These are phyloP conservation scores for Metarhizium sp. DNA, from an alignment of 2,329 filamentous ascomycete species.

Conservation along the genomic window DNA sequence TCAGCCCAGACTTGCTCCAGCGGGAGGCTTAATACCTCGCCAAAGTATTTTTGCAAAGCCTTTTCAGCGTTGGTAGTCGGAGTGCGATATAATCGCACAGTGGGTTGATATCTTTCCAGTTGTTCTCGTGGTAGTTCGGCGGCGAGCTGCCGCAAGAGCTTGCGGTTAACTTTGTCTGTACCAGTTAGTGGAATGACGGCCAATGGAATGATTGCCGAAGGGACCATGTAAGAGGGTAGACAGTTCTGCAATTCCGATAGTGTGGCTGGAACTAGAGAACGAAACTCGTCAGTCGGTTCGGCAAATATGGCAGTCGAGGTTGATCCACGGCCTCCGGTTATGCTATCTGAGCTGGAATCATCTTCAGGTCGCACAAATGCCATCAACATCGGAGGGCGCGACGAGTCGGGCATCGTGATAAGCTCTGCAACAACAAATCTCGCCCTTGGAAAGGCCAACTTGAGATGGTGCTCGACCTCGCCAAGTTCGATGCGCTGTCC, in stretches of 20 bases:
- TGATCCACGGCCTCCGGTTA: not conserved
- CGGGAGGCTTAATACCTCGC: not conserved
- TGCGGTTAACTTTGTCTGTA: not conserved
- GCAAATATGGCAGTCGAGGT: not conserved
- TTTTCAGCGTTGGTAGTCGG: not conserved
- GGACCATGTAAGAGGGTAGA: slow-evolving; percentile 4
- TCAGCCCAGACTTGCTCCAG: not conserved
- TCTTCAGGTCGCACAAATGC: not conserved
- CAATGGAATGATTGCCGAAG: not conserved
- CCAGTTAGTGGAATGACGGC: not conserved
- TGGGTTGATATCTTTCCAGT: not conserved
- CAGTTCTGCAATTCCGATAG: not conserved
- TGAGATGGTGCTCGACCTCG: slow-evolving; percentile 2
- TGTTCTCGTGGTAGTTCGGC: not conserved
- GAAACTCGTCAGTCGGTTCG: too few species aligned
- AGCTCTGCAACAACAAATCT: not conserved
- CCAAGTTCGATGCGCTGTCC: slow-evolving; percentile 4
- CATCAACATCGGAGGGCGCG: not conserved
- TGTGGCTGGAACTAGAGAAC: not conserved
- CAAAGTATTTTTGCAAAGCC: not conserved
- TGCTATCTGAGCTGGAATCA: not conserved
- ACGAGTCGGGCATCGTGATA: not conserved
- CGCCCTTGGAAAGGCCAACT: not conserved
- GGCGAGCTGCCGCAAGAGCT: not conserved
- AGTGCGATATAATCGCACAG: too few species aligned